These are phyloP conservation scores for Abrus precatorius DNA, from an alignment of 306 rosid species.

Conservation along the genomic window DNA sequence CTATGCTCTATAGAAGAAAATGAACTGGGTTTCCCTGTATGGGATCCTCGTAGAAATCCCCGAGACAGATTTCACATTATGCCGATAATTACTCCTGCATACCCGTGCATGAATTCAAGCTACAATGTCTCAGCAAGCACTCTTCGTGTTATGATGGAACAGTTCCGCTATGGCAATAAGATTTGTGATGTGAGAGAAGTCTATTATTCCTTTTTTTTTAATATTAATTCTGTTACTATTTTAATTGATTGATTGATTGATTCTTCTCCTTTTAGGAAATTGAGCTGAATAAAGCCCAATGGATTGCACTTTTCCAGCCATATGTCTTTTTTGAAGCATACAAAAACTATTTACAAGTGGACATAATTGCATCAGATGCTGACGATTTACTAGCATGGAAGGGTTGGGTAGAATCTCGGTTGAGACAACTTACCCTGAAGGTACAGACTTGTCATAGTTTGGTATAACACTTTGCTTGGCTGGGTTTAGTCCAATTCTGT, in stretches of 20 bases:
- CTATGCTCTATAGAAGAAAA: slow-evolving; percentile 91
- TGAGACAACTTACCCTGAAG: slow-evolving; percentile 77
- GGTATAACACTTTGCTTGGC: slow-evolving; percentile 22
- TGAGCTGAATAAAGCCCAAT: slow-evolving; percentile 83
- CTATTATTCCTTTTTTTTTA: slow-evolving; percentile 16
- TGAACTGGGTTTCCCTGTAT: slow-evolving; percentile 84
- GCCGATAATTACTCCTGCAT: slow-evolving; percentile 99
- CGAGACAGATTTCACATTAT: slow-evolving; percentile 87
- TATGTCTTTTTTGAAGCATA: slow-evolving; percentile 87
- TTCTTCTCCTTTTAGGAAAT: slow-evolving; percentile 70
- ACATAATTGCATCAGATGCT: slow-evolving; percentile 79
- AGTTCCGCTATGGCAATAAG: slow-evolving; percentile 78
- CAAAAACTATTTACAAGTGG: slow-evolving; percentile 95
- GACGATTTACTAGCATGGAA: slow-evolving; percentile 74
- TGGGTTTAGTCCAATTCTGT: slow-evolving; percentile 29
- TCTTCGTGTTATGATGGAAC: slow-evolving; percentile 96
- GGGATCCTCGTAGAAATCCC: slow-evolving; percentile 97
- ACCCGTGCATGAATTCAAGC: slow-evolving; percentile 99
- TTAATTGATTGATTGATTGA: slow-evolving; percentile 33
- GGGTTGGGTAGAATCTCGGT: slow-evolving; percentile 75
- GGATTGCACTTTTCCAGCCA: slow-evolving; percentile 90
- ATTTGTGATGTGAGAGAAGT: slow-evolving; percentile 79
- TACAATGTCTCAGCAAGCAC: slow-evolving; percentile 96
- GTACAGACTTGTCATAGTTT: slow-evolving; percentile 52
- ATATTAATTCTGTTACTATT: slow-evolving; percentile 6